Conservation (phyloP, 1,284 basidiomycete genomes). For the Microbotryomycetes sp. region DNA sequence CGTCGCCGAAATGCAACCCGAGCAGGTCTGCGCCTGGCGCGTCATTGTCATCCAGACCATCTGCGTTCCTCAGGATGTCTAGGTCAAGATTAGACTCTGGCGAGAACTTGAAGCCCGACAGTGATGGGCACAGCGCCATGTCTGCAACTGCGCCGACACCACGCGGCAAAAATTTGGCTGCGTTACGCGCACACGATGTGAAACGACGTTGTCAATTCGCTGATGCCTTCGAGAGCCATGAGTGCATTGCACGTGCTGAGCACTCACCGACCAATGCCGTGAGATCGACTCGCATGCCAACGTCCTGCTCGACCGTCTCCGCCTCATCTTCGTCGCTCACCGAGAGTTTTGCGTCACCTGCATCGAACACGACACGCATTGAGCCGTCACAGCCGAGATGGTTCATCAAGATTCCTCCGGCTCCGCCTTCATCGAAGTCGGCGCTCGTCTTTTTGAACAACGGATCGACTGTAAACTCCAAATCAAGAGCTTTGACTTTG, state of each 20-base stretch:
- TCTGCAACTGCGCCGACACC: slow-evolving; percentile 43
- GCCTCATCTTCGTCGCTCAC: slow-evolving; percentile 68
- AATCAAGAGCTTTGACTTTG: slow-evolving; percentile 72
- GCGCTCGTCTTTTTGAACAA: slow-evolving; percentile 96
- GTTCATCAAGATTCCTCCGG: slow-evolving; percentile 89
- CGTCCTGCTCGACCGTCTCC: slow-evolving; percentile 39
- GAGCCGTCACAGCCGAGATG: slow-evolving; percentile 66
- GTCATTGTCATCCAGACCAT: slow-evolving; percentile 43
- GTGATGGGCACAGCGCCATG: slow-evolving; percentile 69
- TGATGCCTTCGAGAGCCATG: too few relatives aligned
- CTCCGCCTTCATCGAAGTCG: slow-evolving; percentile 98
- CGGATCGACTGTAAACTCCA: slow-evolving; percentile 94
- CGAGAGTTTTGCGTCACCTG: slow-evolving; percentile 72
- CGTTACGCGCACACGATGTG: slow-evolving; percentile 7
- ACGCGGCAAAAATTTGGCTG: background rate
- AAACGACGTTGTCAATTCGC: background rate
- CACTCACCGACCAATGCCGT: slow-evolving; percentile 46
- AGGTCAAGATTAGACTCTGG: slow-evolving; percentile 44
- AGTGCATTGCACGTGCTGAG: background rate
- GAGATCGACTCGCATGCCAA: slow-evolving; percentile 36
- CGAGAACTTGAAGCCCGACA: slow-evolving; percentile 69
- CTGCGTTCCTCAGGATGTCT: slow-evolving; percentile 29
- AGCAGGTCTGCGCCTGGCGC: background rate
- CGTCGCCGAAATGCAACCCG: background rate
- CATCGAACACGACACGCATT: slow-evolving; percentile 90